These are phyloP conservation scores for Linum usitatissimum DNA, from an alignment of 345 rosid genomes.

Conservation along the genomic window DNA sequence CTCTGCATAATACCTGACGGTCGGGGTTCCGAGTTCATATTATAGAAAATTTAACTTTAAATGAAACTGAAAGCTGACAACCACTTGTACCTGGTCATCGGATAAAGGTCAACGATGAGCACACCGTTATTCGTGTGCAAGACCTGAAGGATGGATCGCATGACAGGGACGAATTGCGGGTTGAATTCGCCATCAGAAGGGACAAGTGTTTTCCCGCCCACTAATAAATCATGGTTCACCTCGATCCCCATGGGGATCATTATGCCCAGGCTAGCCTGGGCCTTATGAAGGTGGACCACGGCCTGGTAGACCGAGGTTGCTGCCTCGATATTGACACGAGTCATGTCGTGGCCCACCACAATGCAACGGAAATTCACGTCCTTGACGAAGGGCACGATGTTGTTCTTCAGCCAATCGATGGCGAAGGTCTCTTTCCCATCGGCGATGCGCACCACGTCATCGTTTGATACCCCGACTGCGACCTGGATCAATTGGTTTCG, in stretches of 20 bases:
- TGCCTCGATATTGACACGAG: not conserved
- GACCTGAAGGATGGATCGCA: not conserved
- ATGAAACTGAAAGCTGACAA: too few species aligned
- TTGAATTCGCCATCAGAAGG: too few species aligned
- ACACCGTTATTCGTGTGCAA: not conserved
- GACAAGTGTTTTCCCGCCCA: too few species aligned
- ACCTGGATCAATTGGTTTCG: not conserved
- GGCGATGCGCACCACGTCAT: not conserved
- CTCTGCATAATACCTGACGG: too few species aligned
- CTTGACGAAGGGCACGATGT: not conserved
- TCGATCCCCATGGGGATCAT: too few species aligned
- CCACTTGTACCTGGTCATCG: too few species aligned
- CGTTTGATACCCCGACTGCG: constrained; percentile 1
- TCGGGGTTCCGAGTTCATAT: too few species aligned
- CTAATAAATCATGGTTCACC: too few species aligned
- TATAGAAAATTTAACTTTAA: too few species aligned
- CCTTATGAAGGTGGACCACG: not conserved
- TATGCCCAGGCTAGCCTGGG: not conserved
- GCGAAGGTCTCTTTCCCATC: not conserved
- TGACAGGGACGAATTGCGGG: too few species aligned
- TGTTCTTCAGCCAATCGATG: not conserved
- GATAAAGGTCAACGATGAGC: too few species aligned
- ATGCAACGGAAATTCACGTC: not conserved
- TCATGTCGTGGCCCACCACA: not conserved
- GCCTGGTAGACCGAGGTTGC: not conserved